Evolutionary conservation across 805 yeast genomes (phyloP), one percentile per base, ranked within the genome.

Genomic region (Barnettozyma salicaria): DNA sequence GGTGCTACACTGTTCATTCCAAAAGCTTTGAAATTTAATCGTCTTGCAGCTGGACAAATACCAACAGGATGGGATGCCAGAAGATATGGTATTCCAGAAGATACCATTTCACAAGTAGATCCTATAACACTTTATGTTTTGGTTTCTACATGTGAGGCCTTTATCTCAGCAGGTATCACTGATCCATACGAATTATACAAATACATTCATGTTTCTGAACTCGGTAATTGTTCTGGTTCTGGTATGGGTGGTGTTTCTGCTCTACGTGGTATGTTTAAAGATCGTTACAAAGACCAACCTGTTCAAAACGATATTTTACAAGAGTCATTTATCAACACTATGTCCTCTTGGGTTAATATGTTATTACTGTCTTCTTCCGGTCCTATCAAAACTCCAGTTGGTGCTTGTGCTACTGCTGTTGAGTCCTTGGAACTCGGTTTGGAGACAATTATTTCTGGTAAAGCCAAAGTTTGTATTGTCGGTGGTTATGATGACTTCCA

Each of bases 231-330:
- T 75, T 83, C 96, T 33, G 99, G 99, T 71, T 88, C 97, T 40
- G 99, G 99, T 78, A 90, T 92, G 95, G 99, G 99, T 68, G 99
- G 99, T 81, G 94, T 90, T 55, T 63, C 83, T 52, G 98, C 99
- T 36, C 68, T 92, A 59, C 85, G 94, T 64, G 97, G 96, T 54
- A 92, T 92, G 97, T 92, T 88, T 74, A 88, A 76, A 65, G 96
- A 90, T 59, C 80, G 99, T 69, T 92, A 74, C 70, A 69, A 76
- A 52, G 99, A 92, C 62, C 72, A 72, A 65, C 96, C 96, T 39
- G 96, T 89, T 39, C 98, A 94, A 71, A 92, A 86, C 61, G 99
- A 92, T 67, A 83, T 92, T 51, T 72, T 92, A 53, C 98, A 90
- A 68, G 99, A 92, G 68, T 89, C 98, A 42, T 92, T 92, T 69